Base-by-base conservation (phyloP, 2,329 filamentous ascomycete genomes). In the Periconia macrospinosa region DNA sequence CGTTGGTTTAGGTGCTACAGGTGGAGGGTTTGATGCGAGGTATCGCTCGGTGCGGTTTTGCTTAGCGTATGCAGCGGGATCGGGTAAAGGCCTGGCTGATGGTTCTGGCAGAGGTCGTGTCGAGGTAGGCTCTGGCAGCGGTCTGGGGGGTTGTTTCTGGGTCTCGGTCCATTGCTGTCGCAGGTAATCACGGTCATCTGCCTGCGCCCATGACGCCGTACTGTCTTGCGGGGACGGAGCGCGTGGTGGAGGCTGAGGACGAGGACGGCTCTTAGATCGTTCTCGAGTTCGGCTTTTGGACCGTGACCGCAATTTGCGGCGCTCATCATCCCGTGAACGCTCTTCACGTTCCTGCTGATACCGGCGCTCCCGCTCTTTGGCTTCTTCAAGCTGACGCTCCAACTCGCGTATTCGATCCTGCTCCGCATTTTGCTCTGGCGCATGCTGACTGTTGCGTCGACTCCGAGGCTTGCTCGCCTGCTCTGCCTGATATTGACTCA, bases 401-500 rank as follows among this genome's bases (percentile, higher is more conserved):
- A 97, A 81, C 69, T 97, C 88, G 63, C 84, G 84, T 57, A 97
- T 87, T 41, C 92, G 86, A 58, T 81, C 83, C 57, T 80, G 84
- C 71, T 93, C 84, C 2, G 78, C 74, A 20, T 77, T 78, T 55
- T 75, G 82, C 50, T 79, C 78, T 17, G 68, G 68, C 54, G 75
- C 11, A 63, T 65, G 62, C 67, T 69, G 67, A 56, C 79, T 66
- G 61, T 68, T 70, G 48, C 62, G 70, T 41, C 63, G 71, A 52
- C 72, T 75, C 37, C 67, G 68, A 9, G 72, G 61, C 27, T 68
- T 69, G 47, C 60, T 64, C 9, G 66, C 72, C 68, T 89, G 86
- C 61, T 91, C 87, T 18, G 87, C 86, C 70, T 91, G 88, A 70
- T 96, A 96, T 69, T 96, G 89, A 67, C 90, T 93, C 47, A 96